Evolutionary conservation across 768 basidiomycete species (phyloP).

Genomic region (Amanita muscaria): DNA sequence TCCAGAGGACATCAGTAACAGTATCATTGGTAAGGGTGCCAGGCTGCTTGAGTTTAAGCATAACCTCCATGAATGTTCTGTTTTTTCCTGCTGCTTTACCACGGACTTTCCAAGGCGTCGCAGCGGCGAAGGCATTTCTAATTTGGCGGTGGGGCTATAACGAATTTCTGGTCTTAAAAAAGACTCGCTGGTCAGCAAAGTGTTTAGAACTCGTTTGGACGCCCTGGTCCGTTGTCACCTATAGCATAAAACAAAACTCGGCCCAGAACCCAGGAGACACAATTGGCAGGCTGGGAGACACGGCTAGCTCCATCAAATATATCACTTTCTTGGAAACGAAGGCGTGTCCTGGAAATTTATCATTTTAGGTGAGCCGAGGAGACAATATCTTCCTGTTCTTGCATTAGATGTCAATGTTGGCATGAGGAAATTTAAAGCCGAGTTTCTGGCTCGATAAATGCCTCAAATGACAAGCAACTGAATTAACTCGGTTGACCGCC

Average conservation of each 20-base stretch:
- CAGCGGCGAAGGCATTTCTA: constrained; percentile 36
- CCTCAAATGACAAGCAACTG: too few species aligned
- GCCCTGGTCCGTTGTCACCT: constrained; percentile 20
- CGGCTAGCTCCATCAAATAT: constrained; percentile 12
- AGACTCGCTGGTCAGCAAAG: constrained; percentile 27
- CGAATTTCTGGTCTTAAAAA: constrained; percentile 20
- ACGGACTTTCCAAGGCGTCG: constrained; percentile 26
- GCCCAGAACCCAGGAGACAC: constrained; percentile 26
- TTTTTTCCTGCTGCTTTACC: constrained; percentile 24
- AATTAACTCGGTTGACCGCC: too few species aligned
- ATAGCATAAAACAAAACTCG: constrained; percentile 26
- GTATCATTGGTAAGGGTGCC: constrained; percentile 25
- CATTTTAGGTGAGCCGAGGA: too few species aligned
- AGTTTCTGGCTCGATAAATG: too few species aligned
- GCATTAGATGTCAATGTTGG: too few species aligned
- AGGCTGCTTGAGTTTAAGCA: constrained; percentile 37
- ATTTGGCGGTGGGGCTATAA: constrained; percentile 37
- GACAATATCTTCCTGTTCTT: too few species aligned
- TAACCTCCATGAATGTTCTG: constrained; percentile 41
- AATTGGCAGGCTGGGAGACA: constrained; percentile 24
- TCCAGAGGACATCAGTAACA: constrained; percentile 39
- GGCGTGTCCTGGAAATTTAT: not conserved
- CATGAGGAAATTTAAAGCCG: too few species aligned
- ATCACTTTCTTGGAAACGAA: not conserved
- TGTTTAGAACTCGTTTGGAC: constrained; percentile 24